A percentile compares a stretch with the other conserved stretches of the same genome.
Evolutionary conservation across 2,329 filamentous ascomycete species (phyloP).

Genomic region (Epichloe bromicola): DNA sequence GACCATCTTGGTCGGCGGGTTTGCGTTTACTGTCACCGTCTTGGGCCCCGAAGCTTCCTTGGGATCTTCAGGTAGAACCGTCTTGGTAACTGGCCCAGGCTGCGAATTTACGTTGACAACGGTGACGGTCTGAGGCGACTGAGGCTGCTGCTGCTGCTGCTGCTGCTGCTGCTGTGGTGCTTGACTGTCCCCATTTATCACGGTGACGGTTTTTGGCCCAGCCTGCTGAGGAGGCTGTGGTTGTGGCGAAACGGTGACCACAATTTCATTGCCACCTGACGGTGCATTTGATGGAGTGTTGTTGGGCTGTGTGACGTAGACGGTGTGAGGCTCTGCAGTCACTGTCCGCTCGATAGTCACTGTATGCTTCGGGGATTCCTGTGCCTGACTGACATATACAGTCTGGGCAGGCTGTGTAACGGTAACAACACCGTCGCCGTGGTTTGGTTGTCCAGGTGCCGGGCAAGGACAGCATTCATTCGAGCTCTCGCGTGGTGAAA

Average conservation of each 20-base stretch:
- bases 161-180: not conserved
- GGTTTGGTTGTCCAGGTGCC: slow-evolving; percentile 6
- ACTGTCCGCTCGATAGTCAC: slow-evolving; percentile 8
- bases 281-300: not conserved
- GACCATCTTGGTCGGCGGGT: slow-evolving; percentile 9
- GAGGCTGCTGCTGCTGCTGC: not conserved
- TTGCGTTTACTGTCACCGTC: slow-evolving; percentile 11
- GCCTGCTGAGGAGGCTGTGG: not conserved
- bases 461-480: slow-evolving; percentile 19
- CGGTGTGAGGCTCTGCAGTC: slow-evolving; percentile 11
- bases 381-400: slow-evolving; percentile 13
- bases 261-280: slow-evolving; percentile 1
- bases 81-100: slow-evolving; percentile 10
- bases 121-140: slow-evolving; percentile 6
- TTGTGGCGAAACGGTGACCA: slow-evolving; percentile 6
- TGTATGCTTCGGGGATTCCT: slow-evolving; percentile 9
- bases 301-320: slow-evolving; percentile 4
- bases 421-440: slow-evolving; percentile 13
- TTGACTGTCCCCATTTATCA: not conserved
- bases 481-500: slow-evolving; percentile 9
- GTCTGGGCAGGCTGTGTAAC: slow-evolving; percentile 16
- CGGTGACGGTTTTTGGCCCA: slow-evolving; percentile 6
- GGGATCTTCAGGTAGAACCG: slow-evolving; percentile 9
- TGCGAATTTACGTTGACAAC: not conserved
- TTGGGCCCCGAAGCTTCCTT: slow-evolving; percentile 5